Percentiles rank a stretch among this genome's conserved stretches.
Evolutionary conservation across 371 early-diverging fungal species (phyloP).

Genomic region (Mucor circinelloides): DNA sequence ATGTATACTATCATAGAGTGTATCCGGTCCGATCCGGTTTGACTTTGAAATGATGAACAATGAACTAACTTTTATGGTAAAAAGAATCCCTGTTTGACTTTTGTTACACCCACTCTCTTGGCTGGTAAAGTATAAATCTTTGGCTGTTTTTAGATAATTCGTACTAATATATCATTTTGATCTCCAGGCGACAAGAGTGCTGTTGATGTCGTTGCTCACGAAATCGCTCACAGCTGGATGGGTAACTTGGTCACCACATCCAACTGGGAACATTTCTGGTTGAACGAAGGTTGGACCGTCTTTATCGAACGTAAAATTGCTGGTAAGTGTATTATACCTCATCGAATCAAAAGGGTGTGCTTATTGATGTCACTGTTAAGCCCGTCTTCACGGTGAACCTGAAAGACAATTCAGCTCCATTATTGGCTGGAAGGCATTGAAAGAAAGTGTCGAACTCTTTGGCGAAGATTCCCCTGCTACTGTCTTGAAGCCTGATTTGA

Average conservation of each 20-base stretch:
- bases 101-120: conserved; percentile 85
- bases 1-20: conserved; percentile 1
- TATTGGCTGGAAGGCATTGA: conserved; percentile 75
- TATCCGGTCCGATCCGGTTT: conserved; percentile 21
- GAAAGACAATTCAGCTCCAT: conserved; percentile 87
- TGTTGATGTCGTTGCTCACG: conserved; percentile 98
- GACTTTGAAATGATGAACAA: neutral
- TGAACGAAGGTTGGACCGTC: conserved; percentile 96
- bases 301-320: conserved; percentile 94
- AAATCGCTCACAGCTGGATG: conserved; percentile 96
- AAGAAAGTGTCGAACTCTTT: conserved; percentile 79
- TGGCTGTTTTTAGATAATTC: neutral
- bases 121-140: conserved; percentile 61
- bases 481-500: conserved; percentile 75
- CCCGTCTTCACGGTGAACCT: conserved; percentile 81
- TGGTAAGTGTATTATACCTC: conserved; percentile 22
- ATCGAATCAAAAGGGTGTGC: neutral
- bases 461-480: conserved; percentile 79
- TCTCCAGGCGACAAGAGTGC: conserved; percentile 78
- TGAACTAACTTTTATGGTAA: conserved; percentile 25
- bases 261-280: conserved; percentile 92
- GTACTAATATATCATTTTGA: neutral
- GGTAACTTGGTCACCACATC: conserved; percentile 94
- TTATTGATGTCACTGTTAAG: neutral
- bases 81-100: conserved; percentile 95